Percentiles rank a stretch among this genome's conserved stretches.
These are phyloP conservation scores for Kwoniella dejecticola DNA, from an alignment of 768 basidiomycete species.

Conservation along the genomic window DNA sequence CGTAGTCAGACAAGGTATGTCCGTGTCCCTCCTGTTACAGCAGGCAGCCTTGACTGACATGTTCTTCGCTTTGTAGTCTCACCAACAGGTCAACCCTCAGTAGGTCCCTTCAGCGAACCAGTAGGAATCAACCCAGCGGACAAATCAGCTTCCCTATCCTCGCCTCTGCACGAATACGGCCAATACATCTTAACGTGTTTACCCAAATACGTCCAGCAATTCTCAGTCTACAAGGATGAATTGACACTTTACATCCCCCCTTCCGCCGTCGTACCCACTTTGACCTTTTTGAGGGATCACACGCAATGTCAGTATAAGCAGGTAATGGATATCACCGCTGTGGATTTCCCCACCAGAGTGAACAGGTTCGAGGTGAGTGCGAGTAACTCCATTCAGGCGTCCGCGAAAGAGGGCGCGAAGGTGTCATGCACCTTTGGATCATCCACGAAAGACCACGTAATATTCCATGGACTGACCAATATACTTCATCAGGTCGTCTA, in stretches of 20 bases:
- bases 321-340: conserved; percentile 90
- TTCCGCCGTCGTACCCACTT: conserved; percentile 74
- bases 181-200: conserved; percentile 90
- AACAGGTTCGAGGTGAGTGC: conserved; percentile 76
- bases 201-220: conserved; percentile 97
- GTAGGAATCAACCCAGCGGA: conserved; percentile 85
- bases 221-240: conserved; percentile 95
- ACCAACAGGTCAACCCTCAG: conserved; percentile 41
- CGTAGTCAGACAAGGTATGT: conserved; percentile 17
- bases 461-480: no score
- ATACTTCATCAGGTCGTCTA: conserved; percentile 69
- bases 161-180: conserved; percentile 84
- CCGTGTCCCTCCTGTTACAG: conserved; percentile 5
- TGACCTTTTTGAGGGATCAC: conserved; percentile 93
- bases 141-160: conserved; percentile 70
- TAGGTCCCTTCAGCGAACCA: conserved; percentile 79
- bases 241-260: conserved; percentile 85
- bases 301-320: conserved; percentile 91
- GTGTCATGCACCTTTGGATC: no score
- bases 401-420: no score
- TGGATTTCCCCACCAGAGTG: conserved; percentile 88
- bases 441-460: no score
- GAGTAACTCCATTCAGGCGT: no score
- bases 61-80: conserved; percentile 7
- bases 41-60: background rate